Evolutionary conservation across 768 basidiomycete species (phyloP).

Genomic region (Tephrocybe sp.): DNA sequence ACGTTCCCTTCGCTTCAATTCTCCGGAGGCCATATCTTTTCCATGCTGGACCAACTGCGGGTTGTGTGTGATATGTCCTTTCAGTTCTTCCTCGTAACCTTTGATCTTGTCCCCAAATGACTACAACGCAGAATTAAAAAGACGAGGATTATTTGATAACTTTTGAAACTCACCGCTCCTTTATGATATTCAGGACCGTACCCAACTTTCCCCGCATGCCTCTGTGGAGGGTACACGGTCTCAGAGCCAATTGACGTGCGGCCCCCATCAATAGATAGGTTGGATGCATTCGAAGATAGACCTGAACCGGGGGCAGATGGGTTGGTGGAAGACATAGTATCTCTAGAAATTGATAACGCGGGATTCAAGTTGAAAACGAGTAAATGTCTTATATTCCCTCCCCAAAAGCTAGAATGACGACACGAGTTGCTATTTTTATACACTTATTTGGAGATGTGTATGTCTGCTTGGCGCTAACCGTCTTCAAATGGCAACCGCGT

Average conservation of each 20-base stretch:
- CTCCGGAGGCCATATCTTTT: conserved; percentile 31
- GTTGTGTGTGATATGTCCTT: conserved; percentile 33
- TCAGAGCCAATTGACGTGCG: conserved; percentile 1
- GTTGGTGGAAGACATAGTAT: conserved; percentile 11
- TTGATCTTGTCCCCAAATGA: conserved; percentile 30
- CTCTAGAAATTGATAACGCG: too few species aligned
- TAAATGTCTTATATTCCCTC: too few species aligned
- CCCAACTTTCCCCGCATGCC: conserved; percentile 44
- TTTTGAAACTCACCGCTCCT: conserved; percentile 28
- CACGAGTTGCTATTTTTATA: not conserved
- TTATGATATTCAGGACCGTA: conserved; percentile 40
- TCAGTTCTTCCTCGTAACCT: conserved; percentile 33
- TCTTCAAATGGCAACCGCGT: too few species aligned
- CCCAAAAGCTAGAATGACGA: not conserved
- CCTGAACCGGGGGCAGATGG: conserved; percentile 13
- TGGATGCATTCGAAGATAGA: not conserved
- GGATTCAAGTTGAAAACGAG: too few species aligned
- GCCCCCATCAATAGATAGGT: not conserved
- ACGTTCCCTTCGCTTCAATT: conserved; percentile 28
- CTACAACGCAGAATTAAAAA: conserved; percentile 16
- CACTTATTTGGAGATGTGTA: too few species aligned
- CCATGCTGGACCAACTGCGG: conserved; percentile 27
- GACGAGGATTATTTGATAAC: not conserved
- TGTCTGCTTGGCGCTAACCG: too few species aligned
- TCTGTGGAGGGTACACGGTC: conserved; percentile 37